Base-by-base conservation (phyloP, 345 rosid genomes). In the Cardiospermum halicacabum region DNA sequence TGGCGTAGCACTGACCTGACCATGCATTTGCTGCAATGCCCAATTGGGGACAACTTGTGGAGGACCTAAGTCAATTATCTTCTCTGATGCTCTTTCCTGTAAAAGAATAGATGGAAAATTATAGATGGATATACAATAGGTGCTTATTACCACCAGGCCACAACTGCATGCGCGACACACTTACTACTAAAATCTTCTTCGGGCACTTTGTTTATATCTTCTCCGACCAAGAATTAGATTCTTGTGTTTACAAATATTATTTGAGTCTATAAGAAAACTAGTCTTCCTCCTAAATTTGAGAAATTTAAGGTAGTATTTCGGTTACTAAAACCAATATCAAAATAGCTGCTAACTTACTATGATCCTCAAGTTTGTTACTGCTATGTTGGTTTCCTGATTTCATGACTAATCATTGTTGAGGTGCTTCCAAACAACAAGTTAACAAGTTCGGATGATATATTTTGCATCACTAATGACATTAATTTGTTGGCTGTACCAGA, bases 21-120 rank as follows among this genome's bases (percentile, higher is more conserved):
- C 75, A 65, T 81, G 87, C 82, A 69, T 77, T 80, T 85, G 88
- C 92, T 85, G 88, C 92, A 95, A 83, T 42, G 78, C 80, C 89
- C 96, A 81, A 77, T 58, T 72, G 40, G 82, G 81, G 70, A 69
- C 74, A 67, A 74, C 74, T 63, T 75, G 83, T 16, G 84, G 75
- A 72, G 84, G 75, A 56, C 74, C 70, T 62, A 64, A 36, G 57
- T 72, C 82, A 45, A 66, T 69, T 67, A 80, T 73, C 68, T 73
- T 77, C 66, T 75, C 79, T 40, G 69, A 66, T 59, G 78, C 76
- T 72, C 76, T 78, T 72, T 78, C 94, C 96, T 91, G 92, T 71
- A 64, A 58, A 58, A 65, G 24, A 27, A 53, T 26, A 16, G 8
- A 9, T 19, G 12, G 40, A 56, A 62, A 56, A 58, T n/a, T 9